phyloP scores from a whole-genome alignment of 345 rosid genomes.

The Camelina laxa region DNA sequence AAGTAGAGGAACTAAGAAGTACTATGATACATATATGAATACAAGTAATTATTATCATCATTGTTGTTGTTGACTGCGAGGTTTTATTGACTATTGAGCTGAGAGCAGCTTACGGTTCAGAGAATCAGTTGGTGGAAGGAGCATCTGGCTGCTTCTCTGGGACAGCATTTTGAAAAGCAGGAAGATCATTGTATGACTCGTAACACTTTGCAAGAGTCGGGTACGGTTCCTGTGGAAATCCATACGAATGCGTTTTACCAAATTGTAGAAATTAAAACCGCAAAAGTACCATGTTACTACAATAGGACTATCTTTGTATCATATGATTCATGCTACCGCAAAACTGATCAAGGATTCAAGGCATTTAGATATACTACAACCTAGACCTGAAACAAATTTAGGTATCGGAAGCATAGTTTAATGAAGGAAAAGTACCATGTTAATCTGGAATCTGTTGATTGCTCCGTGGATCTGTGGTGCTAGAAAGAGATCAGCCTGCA shows the following conservation, averaged over 20 bases:
- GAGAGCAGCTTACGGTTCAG: constrained; percentile 14
- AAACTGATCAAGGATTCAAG: neutral
- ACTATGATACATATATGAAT: constrained; percentile 23
- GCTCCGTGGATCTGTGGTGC: constrained; percentile 72
- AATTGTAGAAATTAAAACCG: constrained; percentile 8
- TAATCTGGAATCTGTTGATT: constrained; percentile 59
- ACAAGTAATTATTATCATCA: constrained; percentile 6
- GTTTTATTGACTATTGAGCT: constrained; percentile 38
- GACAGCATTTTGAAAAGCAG: constrained; percentile 48
- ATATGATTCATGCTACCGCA: neutral
- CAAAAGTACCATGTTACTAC: neutral
- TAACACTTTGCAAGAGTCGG: constrained; percentile 64
- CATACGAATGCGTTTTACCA: neutral
- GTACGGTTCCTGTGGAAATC: constrained; percentile 50
- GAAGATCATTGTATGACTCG: constrained; percentile 57
- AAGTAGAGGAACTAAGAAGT: constrained; percentile 22
- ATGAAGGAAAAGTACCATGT: constrained; percentile 58
- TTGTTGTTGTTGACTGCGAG: neutral
- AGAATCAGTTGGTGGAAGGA: constrained; percentile 39
- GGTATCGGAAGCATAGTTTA: neutral
- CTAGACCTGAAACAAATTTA: neutral
- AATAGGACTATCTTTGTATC: neutral
- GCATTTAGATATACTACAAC: neutral
- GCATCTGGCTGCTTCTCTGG: constrained; percentile 53
- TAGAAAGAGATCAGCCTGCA: constrained; percentile 86